Conservation (phyloP, 2,329 filamentous ascomycete species). For the Ceratocystis smalleyi region DNA sequence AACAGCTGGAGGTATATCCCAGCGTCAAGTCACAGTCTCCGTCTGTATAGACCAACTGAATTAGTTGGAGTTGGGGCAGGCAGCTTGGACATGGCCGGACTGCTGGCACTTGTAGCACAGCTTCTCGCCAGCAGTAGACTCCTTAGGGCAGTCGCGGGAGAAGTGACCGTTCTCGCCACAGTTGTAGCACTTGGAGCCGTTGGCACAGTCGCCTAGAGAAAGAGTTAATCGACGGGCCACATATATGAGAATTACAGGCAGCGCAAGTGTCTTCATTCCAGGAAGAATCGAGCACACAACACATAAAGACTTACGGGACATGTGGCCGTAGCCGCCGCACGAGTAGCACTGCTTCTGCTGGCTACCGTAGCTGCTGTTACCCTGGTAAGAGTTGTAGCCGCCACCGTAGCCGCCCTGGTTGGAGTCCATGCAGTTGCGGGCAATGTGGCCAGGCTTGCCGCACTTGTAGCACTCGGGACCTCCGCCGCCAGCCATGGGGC, state of each 20-base stretch:
- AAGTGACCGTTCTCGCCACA: conserved; percentile 88
- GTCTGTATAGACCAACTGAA: conserved; percentile 5
- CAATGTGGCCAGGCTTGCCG: conserved; percentile 90
- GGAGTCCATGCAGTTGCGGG: conserved; percentile 68
- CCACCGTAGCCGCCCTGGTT: conserved; percentile 36
- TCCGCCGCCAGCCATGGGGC: conserved; percentile 32
- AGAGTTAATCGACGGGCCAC: conserved; percentile 14
- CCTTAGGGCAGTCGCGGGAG: conserved; percentile 89
- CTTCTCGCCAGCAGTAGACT: conserved; percentile 69
- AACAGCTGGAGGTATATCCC: too few species aligned
- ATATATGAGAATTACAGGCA: too few species aligned
- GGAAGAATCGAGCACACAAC: too few species aligned
- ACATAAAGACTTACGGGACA: conserved; percentile 52
- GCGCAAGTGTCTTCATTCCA: too few species aligned
- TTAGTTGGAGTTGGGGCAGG: conserved; percentile 67
- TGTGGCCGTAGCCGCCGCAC: conserved; percentile 91
- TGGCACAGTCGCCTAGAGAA: conserved; percentile 68
- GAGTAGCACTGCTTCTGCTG: conserved; percentile 88
- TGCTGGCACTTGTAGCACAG: conserved; percentile 95
- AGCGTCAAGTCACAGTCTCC: too few species aligned
- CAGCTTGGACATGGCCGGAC: conserved; percentile 77
- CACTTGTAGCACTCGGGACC: conserved; percentile 92
- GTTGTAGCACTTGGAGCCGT: conserved; percentile 99
- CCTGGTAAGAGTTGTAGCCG: conserved; percentile 25
- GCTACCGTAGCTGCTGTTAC: conserved; percentile 29